Evolutionary conservation across 2,329 filamentous ascomycete species (phyloP).

Genomic region (Exutisphaerella laricina): DNA sequence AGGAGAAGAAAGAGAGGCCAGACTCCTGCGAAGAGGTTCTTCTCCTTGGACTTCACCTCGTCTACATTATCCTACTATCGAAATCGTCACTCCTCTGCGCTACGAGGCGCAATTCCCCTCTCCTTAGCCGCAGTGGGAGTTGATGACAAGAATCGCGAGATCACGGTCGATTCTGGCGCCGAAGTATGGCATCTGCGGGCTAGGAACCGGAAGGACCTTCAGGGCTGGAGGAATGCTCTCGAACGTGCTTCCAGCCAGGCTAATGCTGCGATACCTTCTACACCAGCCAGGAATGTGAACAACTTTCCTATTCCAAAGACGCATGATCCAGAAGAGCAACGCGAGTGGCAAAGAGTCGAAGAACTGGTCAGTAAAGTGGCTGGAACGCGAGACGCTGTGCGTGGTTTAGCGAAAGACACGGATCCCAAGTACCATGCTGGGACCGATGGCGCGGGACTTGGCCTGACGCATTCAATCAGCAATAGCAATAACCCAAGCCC

Average conservation of each 20-base stretch:
- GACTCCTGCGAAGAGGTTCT: slow-evolving; percentile 87
- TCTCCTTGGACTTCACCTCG: slow-evolving; percentile 90
- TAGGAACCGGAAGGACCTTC: slow-evolving; percentile 75
- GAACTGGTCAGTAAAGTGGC: slow-evolving; percentile 78
- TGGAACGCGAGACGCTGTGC: slow-evolving; percentile 80
- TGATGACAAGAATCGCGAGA: slow-evolving; percentile 81
- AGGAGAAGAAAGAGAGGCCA: slow-evolving; percentile 88
- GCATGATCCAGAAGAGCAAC: slow-evolving; percentile 56
- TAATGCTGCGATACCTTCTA: slow-evolving; percentile 23
- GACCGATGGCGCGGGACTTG: slow-evolving; percentile 34
- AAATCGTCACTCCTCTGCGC: slow-evolving; percentile 83
- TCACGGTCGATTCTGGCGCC: slow-evolving; percentile 92
- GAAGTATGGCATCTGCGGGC: slow-evolving; percentile 95
- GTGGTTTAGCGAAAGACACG: slow-evolving; percentile 79
- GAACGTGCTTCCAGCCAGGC: slow-evolving; percentile 67
- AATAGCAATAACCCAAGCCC: slow-evolving; percentile 36
- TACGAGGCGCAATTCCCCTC: slow-evolving; percentile 86
- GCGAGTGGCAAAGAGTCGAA: slow-evolving; percentile 84
- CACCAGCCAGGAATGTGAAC: slow-evolving; percentile 23
- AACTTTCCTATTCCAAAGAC: slow-evolving; percentile 12
- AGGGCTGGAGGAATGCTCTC: slow-evolving; percentile 77
- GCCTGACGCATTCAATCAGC: slow-evolving; percentile 24
- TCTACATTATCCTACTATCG: slow-evolving; percentile 96
- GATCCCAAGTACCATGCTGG: slow-evolving; percentile 54
- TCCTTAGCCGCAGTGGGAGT: slow-evolving; percentile 86